phyloP scores from a whole-genome alignment of 1,284 basidiomycete genomes.

The Veloporphyrellus conicus region DNA sequence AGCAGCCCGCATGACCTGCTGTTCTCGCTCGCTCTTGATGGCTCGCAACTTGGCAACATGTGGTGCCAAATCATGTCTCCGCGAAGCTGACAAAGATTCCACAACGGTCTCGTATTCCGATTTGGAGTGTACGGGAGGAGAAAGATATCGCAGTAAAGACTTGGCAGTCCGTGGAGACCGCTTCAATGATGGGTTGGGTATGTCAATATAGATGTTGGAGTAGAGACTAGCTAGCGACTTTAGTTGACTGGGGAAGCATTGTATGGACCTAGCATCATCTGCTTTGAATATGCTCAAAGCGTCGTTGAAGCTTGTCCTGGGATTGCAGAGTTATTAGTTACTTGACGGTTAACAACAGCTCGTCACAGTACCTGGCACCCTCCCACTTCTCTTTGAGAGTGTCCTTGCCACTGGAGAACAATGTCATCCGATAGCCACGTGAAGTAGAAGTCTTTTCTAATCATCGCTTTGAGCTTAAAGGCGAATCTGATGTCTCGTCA shows the following conservation, averaged over 20 bases:
- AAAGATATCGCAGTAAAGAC: slow-evolving; percentile 49
- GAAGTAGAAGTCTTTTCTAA: slow-evolving; percentile 61
- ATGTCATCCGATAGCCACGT: slow-evolving; percentile 81
- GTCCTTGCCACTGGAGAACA: slow-evolving; percentile 84
- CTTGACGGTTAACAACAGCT: neutral
- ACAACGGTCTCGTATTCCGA: slow-evolving; percentile 51
- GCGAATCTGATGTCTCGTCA: neutral
- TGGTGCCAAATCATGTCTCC: slow-evolving; percentile 51
- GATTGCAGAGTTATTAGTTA: slow-evolving; percentile 3
- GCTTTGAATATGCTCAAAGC: slow-evolving; percentile 66
- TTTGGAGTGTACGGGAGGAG: slow-evolving; percentile 33
- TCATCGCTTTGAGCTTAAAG: slow-evolving; percentile 4
- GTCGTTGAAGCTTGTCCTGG: slow-evolving; percentile 58
- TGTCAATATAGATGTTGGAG: slow-evolving; percentile 42
- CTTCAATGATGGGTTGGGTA: slow-evolving; percentile 27
- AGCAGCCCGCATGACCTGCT: slow-evolving; percentile 65
- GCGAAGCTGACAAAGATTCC: slow-evolving; percentile 47
- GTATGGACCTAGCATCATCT: slow-evolving; percentile 64
- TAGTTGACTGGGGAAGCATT: slow-evolving; percentile 50
- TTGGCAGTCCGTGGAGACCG: slow-evolving; percentile 39
- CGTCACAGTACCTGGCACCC: slow-evolving; percentile 59
- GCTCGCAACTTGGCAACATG: slow-evolving; percentile 60
- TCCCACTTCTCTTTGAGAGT: slow-evolving; percentile 86
- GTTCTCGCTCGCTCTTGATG: slow-evolving; percentile 71
- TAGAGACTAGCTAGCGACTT: slow-evolving; percentile 39